Conservation (phyloP, 345 rosid genomes). For the Clarkia xantiana region DNA sequence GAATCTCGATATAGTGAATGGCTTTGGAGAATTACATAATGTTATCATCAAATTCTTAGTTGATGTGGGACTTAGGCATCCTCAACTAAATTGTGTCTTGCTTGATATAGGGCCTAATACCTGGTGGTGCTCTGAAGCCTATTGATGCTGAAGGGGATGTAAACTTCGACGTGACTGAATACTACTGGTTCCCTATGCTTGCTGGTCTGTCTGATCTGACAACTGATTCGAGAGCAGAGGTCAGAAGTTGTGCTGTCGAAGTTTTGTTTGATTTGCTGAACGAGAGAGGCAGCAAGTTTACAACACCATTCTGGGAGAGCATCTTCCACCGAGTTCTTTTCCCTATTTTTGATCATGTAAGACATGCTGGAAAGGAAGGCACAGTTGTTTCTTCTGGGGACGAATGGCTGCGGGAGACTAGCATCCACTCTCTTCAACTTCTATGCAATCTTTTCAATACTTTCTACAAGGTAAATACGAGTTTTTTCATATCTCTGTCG, state of each 20-base stretch:
- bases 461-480: conserved; percentile 38
- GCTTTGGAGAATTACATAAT: too few species aligned
- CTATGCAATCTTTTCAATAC: conserved; percentile 92
- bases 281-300: conserved; percentile 81
- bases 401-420: conserved; percentile 78
- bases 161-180: conserved; percentile 70
- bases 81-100: conserved; percentile 6
- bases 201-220: conserved; percentile 90
- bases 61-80: too few species aligned
- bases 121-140: conserved; percentile 75
- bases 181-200: conserved; percentile 90
- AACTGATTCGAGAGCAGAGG: conserved; percentile 68
- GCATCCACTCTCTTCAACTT: conserved; percentile 75
- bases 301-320: conserved; percentile 85
- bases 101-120: conserved; percentile 57
- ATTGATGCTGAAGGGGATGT: conserved; percentile 36
- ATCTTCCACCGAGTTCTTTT: conserved; percentile 82
- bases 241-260: conserved; percentile 82
- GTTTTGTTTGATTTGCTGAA: conserved; percentile 85
- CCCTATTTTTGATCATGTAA: conserved; percentile 88
- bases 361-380: conserved; percentile 76
- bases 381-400: conserved; percentile 44
- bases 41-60: conserved; percentile 1
- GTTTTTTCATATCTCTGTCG: background rate
- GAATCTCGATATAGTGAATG: too few species aligned